phyloP scores from a whole-genome alignment of 805 yeast species.

The Ogataea trehaloabstinens region DNA sequence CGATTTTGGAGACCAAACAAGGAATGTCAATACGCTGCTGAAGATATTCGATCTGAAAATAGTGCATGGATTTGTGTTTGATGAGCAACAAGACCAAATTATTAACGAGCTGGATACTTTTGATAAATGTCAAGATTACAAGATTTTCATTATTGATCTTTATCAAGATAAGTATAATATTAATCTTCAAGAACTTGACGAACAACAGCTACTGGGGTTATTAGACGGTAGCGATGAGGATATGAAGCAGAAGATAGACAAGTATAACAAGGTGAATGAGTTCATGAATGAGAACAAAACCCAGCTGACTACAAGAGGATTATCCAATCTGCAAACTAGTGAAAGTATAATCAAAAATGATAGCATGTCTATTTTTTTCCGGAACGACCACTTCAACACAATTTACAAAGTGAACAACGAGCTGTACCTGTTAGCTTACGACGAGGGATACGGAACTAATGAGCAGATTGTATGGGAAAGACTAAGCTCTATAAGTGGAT shows the following conservation, averaged over 20 bases:
- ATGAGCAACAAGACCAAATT: background rate
- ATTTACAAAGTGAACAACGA: slow-evolving; percentile 48
- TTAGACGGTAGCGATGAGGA: slow-evolving; percentile 2
- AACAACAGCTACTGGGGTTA: slow-evolving; percentile 5
- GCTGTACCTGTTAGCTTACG: slow-evolving; percentile 70
- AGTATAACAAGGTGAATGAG: slow-evolving; percentile 11
- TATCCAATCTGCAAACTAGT: slow-evolving; percentile 38
- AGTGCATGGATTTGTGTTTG: slow-evolving; percentile 68
- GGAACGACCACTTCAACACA: slow-evolving; percentile 88
- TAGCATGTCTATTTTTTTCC: slow-evolving; percentile 68
- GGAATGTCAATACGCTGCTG: slow-evolving; percentile 21
- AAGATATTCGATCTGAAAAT: slow-evolving; percentile 35
- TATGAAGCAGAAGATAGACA: slow-evolving; percentile 5
- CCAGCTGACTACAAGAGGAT: slow-evolving; percentile 73
- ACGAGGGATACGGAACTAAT: slow-evolving; percentile 53
- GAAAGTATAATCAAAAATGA: slow-evolving; percentile 43
- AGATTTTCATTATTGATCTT: slow-evolving; percentile 20
- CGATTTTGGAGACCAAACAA: slow-evolving; percentile 20
- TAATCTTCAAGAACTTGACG: slow-evolving; percentile 7
- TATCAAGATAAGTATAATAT: slow-evolving; percentile 3
- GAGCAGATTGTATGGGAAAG: slow-evolving; percentile 79
- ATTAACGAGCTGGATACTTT: slow-evolving; percentile 18
- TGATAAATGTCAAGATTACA: slow-evolving; percentile 31
- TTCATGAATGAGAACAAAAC: slow-evolving; percentile 65
- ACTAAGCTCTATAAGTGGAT: slow-evolving; percentile 62